phyloP scores from a whole-genome alignment of 345 rosid genomes.

The Acer yangbiense region DNA sequence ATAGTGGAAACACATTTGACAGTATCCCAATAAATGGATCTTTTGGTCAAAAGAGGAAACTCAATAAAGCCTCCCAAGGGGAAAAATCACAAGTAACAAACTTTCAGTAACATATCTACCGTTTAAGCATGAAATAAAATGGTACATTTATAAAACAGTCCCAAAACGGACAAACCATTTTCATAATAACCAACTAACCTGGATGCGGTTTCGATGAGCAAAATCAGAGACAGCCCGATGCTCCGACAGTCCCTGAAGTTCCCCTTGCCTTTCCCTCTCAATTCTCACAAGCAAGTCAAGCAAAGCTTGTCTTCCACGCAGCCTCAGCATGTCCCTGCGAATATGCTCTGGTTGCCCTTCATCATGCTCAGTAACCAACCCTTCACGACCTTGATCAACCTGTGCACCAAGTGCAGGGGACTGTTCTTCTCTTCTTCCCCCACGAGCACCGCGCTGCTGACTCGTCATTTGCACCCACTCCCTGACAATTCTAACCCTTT shows the following conservation, averaged over 20 bases:
- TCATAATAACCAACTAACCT: constrained; percentile 50
- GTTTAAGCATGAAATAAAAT: constrained; percentile 5
- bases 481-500: constrained; percentile 95
- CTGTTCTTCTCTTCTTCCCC: constrained; percentile 65
- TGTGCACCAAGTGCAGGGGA: constrained; percentile 44
- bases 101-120: background rate
- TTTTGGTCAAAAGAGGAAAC: background rate
- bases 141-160: background rate
- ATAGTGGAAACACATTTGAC: background rate
- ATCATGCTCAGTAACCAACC: constrained; percentile 53
- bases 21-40: background rate
- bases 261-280: constrained; percentile 89
- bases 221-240: constrained; percentile 98
- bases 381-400: constrained; percentile 56
- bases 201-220: constrained; percentile 98
- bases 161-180: constrained; percentile 2
- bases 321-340: constrained; percentile 72
- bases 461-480: constrained; percentile 97
- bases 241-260: constrained; percentile 88
- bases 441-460: constrained; percentile 81
- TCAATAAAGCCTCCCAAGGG: background rate
- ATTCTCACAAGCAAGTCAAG: constrained; percentile 83
- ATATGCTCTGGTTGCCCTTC: constrained; percentile 78
- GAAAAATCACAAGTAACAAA: background rate
- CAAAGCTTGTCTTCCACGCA: constrained; percentile 93